phyloP scores from a whole-genome alignment of 495 filamentous ascomycete species.

The Terfezia claveryi region DNA sequence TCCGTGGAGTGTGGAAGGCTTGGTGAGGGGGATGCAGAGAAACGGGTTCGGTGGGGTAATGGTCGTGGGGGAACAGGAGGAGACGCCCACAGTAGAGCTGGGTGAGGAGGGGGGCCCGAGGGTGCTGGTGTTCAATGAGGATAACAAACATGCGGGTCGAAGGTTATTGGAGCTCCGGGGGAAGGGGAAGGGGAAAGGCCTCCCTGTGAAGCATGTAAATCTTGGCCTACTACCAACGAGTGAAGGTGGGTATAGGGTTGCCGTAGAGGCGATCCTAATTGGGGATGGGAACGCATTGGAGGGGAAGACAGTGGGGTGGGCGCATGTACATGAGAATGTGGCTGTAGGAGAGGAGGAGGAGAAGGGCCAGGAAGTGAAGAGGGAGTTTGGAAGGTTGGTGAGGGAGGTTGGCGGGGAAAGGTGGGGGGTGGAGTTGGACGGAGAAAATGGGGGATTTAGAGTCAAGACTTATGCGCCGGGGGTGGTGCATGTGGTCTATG shows the following conservation, averaged over 20 bases:
- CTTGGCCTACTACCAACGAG: slow-evolving; percentile 53
- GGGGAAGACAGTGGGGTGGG: slow-evolving; percentile 30
- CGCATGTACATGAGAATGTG: slow-evolving; percentile 78
- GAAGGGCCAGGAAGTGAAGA: slow-evolving; percentile 29
- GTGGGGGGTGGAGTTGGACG: not conserved
- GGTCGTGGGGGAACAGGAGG: no score
- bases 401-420: slow-evolving; percentile 4
- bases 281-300: no score
- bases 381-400: slow-evolving; percentile 15
- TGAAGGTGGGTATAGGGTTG: no score
- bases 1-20: slow-evolving; percentile 65
- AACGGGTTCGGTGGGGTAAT: slow-evolving; percentile 37
- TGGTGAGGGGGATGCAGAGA: slow-evolving; percentile 40
- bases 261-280: no score
- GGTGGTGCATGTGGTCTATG: slow-evolving; percentile 72
- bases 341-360: slow-evolving; percentile 26
- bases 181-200: slow-evolving; percentile 6
- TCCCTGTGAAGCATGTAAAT: slow-evolving; percentile 39
- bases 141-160: slow-evolving; percentile 34
- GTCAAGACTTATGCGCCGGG: slow-evolving; percentile 90
- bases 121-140: slow-evolving; percentile 46
- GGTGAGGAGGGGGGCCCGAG: not conserved
- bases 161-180: slow-evolving; percentile 23
- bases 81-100: no score
- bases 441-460: slow-evolving; percentile 24